Evolutionary conservation across 2,329 filamentous ascomycete genomes (phyloP).

Genomic region (Aspergillus novofumigatus): DNA sequence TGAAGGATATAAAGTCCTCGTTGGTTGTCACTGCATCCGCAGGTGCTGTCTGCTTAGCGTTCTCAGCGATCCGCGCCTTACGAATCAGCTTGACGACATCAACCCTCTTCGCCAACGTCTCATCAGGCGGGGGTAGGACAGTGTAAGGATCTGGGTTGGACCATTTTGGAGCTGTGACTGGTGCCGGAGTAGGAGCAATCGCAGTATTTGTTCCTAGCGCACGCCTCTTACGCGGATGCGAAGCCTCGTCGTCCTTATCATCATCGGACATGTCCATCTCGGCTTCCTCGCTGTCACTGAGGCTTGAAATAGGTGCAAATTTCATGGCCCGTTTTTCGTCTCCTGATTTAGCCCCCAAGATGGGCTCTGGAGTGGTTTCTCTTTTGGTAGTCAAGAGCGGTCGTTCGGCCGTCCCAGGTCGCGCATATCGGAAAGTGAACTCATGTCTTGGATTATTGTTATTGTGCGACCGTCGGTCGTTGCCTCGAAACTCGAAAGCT

Average conservation of each 20-base stretch:
- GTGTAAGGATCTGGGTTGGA: constrained; percentile 96
- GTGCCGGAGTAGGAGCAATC: constrained; percentile 19
- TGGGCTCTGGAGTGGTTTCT: constrained; percentile 35
- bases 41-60: constrained; percentile 43
- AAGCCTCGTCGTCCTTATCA: constrained; percentile 30
- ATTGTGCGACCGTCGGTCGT: constrained; percentile 20
- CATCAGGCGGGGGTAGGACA: constrained; percentile 73
- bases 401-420: constrained; percentile 34
- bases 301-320: constrained; percentile 33
- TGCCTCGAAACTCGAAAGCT: constrained; percentile 32
- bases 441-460: constrained; percentile 23
- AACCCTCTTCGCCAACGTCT: constrained; percentile 67
- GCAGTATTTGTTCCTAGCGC: constrained; percentile 23
- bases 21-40: constrained; percentile 54
- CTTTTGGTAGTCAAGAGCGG: constrained; percentile 32
- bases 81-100: constrained; percentile 89
- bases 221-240: constrained; percentile 38
- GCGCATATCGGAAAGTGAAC: constrained; percentile 39
- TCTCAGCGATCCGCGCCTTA: constrained; percentile 69
- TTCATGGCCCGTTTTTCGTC: constrained; percentile 29
- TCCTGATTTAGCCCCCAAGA: constrained; percentile 19
- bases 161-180: constrained; percentile 65
- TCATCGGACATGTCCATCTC: constrained; percentile 43
- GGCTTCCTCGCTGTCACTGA: constrained; percentile 45
- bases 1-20: constrained; percentile 89